A percentile compares a stretch with the other conserved stretches of the same genome.
Conservation (phyloP, 768 basidiomycete genomes). For the Rhodotorula toruloides region DNA sequence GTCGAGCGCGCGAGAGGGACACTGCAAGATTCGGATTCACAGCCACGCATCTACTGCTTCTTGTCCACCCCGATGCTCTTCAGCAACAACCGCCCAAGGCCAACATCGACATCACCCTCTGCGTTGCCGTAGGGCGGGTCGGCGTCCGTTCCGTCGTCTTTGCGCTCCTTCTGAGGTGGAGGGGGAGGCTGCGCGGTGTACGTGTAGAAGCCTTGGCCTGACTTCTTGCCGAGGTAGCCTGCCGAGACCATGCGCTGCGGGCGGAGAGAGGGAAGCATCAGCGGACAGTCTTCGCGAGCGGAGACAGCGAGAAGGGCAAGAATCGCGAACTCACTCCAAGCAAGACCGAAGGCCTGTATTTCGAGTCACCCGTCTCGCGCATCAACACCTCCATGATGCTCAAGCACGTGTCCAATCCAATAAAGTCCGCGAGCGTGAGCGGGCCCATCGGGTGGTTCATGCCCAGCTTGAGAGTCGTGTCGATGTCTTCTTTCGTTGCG, state of each 20-base stretch:
- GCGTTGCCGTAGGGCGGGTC: constrained; percentile 20
- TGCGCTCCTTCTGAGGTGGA: background rate
- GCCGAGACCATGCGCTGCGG: constrained; percentile 82
- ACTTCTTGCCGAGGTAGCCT: constrained; percentile 71
- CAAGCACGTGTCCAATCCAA: constrained; percentile 95
- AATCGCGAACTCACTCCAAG: constrained; percentile 54
- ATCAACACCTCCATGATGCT: constrained; percentile 77
- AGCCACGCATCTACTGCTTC: no score
- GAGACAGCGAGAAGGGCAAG: background rate
- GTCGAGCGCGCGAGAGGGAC: no score
- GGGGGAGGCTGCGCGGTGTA: constrained; percentile 3
- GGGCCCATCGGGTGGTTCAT: constrained; percentile 59
- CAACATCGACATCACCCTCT: constrained; percentile 17
- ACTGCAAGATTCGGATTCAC: no score
- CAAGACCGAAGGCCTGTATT: constrained; percentile 85
- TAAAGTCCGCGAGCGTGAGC: constrained; percentile 51
- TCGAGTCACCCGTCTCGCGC: constrained; percentile 82
- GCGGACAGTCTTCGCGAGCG: background rate
- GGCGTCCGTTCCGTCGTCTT: background rate
- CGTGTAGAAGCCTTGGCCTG: constrained; percentile 31
- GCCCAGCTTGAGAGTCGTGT: constrained; percentile 85
- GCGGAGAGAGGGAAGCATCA: background rate
- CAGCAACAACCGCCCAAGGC: background rate
- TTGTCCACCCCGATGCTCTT: background rate
- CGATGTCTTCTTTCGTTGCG: constrained; percentile 91